phyloP scores from a whole-genome alignment of 768 basidiomycete species.

The Plicaturopsis crispa region DNA sequence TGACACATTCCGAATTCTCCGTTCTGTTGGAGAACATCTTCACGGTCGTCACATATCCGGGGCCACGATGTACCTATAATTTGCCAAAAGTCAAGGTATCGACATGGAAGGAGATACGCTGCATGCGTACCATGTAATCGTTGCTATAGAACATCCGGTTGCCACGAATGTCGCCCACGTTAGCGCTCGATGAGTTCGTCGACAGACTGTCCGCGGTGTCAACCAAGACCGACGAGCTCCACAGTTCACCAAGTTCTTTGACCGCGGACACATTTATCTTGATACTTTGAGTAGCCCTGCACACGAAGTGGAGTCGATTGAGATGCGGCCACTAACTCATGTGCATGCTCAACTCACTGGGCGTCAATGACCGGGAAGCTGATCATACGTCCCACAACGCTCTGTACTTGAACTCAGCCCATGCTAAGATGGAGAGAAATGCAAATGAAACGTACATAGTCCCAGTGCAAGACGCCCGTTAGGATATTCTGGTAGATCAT shows the following conservation, averaged over 20 bases:
- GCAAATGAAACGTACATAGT: slow-evolving; percentile 42
- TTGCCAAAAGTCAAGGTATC: slow-evolving; percentile 2
- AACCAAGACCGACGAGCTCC: slow-evolving; percentile 35
- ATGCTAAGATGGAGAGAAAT: slow-evolving; percentile 1
- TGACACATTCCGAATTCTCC: slow-evolving; percentile 57
- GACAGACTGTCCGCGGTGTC: slow-evolving; percentile 33
- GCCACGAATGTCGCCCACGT: slow-evolving; percentile 44
- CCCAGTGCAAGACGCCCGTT: slow-evolving; percentile 60
- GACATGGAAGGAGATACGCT: not conserved
- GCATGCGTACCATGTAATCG: slow-evolving; percentile 56
- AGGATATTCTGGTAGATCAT: slow-evolving; percentile 58
- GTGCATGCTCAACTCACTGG: too few species aligned
- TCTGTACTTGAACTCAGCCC: slow-evolving; percentile 28
- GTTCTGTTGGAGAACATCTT: slow-evolving; percentile 58
- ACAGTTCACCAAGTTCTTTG: slow-evolving; percentile 39
- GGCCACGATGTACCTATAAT: slow-evolving; percentile 52
- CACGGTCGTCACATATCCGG: slow-evolving; percentile 49
- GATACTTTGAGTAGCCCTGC: slow-evolving; percentile 53
- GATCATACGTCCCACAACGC: slow-evolving; percentile 57
- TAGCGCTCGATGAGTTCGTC: slow-evolving; percentile 32
- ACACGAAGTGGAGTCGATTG: too few species aligned
- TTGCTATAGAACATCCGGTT: slow-evolving; percentile 61
- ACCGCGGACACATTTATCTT: slow-evolving; percentile 51
- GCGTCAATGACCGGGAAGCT: slow-evolving; percentile 48
- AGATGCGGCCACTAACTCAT: too few species aligned